A percentile compares a stretch with the other conserved stretches of the same genome.
Conservation (phyloP, 2,329 filamentous ascomycete species). For the Salinomyces thailandicus region DNA sequence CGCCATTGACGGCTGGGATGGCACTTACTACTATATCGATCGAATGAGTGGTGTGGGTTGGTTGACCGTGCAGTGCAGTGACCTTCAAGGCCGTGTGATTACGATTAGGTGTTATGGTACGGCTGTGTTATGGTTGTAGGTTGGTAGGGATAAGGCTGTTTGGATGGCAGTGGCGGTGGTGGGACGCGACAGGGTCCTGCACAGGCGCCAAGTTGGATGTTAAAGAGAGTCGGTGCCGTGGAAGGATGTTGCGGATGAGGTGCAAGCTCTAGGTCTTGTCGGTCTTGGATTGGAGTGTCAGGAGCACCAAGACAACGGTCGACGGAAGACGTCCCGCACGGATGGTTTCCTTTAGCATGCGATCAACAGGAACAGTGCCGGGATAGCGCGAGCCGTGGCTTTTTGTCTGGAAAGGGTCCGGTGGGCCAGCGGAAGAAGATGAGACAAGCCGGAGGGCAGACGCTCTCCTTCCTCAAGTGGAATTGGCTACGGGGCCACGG, state of each 20-base stretch:
- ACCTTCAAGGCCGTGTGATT: slow-evolving; percentile 7
- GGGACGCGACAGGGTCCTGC: slow-evolving; percentile 20
- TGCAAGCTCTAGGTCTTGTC: slow-evolving; percentile 8
- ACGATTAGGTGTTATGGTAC: slow-evolving; percentile 16
- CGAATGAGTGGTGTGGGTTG: neutral
- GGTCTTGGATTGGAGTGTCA: slow-evolving; percentile 12
- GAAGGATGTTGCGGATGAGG: slow-evolving; percentile 14
- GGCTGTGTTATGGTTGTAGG: slow-evolving; percentile 5
- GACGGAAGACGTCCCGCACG: slow-evolving; percentile 21
- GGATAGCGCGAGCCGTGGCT: slow-evolving; percentile 22
- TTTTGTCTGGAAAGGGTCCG: slow-evolving; percentile 16
- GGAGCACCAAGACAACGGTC: slow-evolving; percentile 22
- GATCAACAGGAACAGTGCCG: slow-evolving; percentile 24
- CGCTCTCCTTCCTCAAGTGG: slow-evolving; percentile 9
- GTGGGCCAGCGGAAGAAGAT: slow-evolving; percentile 20
- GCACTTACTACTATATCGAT: neutral
- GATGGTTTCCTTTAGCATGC: slow-evolving; percentile 21
- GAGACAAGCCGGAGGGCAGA: slow-evolving; percentile 22
- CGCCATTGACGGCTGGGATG: neutral
- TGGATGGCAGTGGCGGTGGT: slow-evolving; percentile 1
- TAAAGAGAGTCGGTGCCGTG: slow-evolving; percentile 23
- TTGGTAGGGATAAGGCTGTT: slow-evolving; percentile 12
- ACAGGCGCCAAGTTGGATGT: slow-evolving; percentile 24
- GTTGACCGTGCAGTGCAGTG: slow-evolving; percentile 2
- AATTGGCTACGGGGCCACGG: slow-evolving; percentile 5